These are phyloP conservation scores for Exophiala calicioides DNA, from an alignment of 2,329 filamentous ascomycete genomes.

Conservation along the genomic window DNA sequence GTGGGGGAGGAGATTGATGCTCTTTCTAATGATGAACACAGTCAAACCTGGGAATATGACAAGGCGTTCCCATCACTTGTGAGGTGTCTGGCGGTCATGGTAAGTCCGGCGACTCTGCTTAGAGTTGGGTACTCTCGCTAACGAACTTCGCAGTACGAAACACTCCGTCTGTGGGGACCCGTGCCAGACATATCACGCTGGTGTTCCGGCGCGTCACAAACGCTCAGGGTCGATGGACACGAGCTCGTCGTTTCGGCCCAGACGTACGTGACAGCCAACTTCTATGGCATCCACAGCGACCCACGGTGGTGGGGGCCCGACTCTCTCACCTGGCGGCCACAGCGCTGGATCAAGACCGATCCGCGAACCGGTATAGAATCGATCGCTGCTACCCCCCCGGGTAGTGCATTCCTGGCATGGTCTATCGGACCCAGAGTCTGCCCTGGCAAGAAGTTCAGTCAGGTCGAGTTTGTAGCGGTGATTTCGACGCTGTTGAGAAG, in stretches of 20 bases:
- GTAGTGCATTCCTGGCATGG: constrained; percentile 35
- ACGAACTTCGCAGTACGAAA: constrained; percentile 28
- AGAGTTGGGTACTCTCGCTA: neutral
- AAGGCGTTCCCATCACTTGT: constrained; percentile 15
- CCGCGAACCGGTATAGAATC: constrained; percentile 15
- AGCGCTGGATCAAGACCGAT: constrained; percentile 36
- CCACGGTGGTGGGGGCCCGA: constrained; percentile 34
- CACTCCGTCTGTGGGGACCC: constrained; percentile 33
- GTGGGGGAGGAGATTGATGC: constrained; percentile 43
- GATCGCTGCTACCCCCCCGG: constrained; percentile 11
- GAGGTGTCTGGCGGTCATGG: constrained; percentile 24
- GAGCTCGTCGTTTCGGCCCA: constrained; percentile 24
- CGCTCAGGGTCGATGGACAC: constrained; percentile 20
- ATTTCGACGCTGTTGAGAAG: constrained; percentile 26
- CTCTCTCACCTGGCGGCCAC: constrained; percentile 35
- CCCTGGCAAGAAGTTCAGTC: constrained; percentile 40
- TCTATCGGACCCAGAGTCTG: constrained; percentile 35
- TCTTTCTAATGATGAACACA: constrained; percentile 2
- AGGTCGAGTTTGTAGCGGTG: constrained; percentile 41
- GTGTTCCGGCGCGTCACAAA: constrained; percentile 17
- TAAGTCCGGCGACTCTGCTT: constrained; percentile 4
- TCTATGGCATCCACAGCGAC: constrained; percentile 35
- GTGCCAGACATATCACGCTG: constrained; percentile 23
- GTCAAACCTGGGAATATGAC: constrained; percentile 15
- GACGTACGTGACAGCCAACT: constrained; percentile 26